phyloP scores from a whole-genome alignment of 2,329 filamentous ascomycete genomes.

The Amesomyces nigricolor region DNA sequence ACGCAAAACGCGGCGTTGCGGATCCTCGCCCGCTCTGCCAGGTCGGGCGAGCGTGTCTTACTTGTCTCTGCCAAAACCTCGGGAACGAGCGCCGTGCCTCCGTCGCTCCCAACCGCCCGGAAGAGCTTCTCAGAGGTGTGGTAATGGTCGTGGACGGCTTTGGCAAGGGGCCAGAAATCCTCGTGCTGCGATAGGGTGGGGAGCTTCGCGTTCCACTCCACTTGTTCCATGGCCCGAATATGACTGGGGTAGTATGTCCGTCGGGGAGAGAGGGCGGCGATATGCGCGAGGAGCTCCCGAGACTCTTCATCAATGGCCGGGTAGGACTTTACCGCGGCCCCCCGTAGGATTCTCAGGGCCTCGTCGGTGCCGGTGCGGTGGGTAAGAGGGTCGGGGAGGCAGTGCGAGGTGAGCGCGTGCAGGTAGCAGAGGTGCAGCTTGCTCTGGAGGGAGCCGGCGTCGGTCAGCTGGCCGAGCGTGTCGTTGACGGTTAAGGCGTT shows the following conservation, averaged over 20 bases:
- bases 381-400: conserved; percentile 45
- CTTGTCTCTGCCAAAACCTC: no score
- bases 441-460: conserved; percentile 46
- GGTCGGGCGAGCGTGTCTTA: not conserved
- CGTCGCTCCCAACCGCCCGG: no score
- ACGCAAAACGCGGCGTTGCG: conserved; percentile 38
- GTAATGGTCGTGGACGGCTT: conserved; percentile 30
- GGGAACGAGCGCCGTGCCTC: no score
- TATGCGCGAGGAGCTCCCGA: conserved; percentile 30
- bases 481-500: conserved; percentile 45
- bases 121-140: not conserved
- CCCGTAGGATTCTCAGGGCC: conserved; percentile 43
- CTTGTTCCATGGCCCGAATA: conserved; percentile 41
- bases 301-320: conserved; percentile 34
- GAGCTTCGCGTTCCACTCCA: conserved; percentile 38
- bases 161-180: conserved; percentile 34
- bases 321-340: conserved; percentile 46
- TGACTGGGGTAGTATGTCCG: conserved; percentile 41
- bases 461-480: conserved; percentile 43
- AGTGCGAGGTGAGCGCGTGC: conserved; percentile 50
- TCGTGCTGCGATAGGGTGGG: conserved; percentile 42
- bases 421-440: conserved; percentile 47
- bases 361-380: conserved; percentile 49
- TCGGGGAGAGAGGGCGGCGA: conserved; percentile 39
- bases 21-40: conserved; percentile 24